Evolutionary conservation across 1,284 basidiomycete species (phyloP).

Genomic region (Apiotrichum sp.): DNA sequence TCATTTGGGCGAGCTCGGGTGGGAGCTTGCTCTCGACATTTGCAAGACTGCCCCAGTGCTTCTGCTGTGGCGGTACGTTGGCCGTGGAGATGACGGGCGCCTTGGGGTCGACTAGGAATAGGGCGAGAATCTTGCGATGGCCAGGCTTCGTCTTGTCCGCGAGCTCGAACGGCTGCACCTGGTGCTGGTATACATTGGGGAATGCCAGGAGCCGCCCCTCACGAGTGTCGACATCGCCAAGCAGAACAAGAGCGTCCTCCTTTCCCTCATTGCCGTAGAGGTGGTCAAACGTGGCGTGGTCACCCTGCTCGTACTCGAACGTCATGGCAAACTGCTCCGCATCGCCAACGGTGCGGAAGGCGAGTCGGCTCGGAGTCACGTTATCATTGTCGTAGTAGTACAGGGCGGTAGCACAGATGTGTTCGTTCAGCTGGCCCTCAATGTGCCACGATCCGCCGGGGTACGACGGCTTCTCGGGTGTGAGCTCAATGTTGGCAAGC

Average conservation of each 20-base stretch:
- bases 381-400: slow-evolving; percentile 7
- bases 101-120: slow-evolving; percentile 17
- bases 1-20: slow-evolving; percentile 7
- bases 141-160: slow-evolving; percentile 7
- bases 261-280: slow-evolving; percentile 1
- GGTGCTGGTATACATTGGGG: slow-evolving; percentile 5
- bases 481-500: slow-evolving; percentile 9
- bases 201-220: slow-evolving; percentile 2
- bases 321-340: neutral
- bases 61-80: slow-evolving; percentile 17
- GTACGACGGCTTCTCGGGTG: slow-evolving; percentile 4
- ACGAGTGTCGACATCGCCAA: slow-evolving; percentile 1
- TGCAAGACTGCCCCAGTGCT: slow-evolving; percentile 2
- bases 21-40: slow-evolving; percentile 1
- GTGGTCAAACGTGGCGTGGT: slow-evolving; percentile 1
- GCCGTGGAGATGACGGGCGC: slow-evolving; percentile 8
- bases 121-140: slow-evolving; percentile 18
- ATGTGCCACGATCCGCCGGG: slow-evolving; percentile 4
- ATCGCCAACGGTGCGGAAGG: neutral
- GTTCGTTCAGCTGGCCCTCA: slow-evolving; percentile 6
- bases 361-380: neutral
- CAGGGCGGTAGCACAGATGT: slow-evolving; percentile 3
- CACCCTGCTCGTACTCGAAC: slow-evolving; percentile 7
- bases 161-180: neutral
- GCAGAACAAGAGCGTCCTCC: neutral